These are phyloP conservation scores for Trypanosoma brucei DNA, from an alignment of 208 protist genomes.

Conservation along the genomic window DNA sequence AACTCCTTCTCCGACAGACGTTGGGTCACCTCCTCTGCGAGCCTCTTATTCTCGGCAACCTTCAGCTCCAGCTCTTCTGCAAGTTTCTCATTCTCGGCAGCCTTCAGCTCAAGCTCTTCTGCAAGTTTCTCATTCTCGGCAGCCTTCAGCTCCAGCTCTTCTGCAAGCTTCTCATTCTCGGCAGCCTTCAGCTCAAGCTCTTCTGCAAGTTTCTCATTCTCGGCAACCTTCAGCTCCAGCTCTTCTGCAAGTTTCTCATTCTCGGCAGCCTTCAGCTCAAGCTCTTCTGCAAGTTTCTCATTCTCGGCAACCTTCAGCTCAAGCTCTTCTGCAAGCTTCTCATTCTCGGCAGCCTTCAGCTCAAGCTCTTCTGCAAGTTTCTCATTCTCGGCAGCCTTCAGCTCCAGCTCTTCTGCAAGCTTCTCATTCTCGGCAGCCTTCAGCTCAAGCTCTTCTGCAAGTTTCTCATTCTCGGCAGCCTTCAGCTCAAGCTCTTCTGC, in stretches of 20 bases:
- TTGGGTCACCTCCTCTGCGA: constrained; percentile 24
- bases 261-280: constrained; percentile 26
- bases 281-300: constrained; percentile 27
- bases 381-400: constrained; percentile 18
- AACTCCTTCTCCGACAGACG: constrained; percentile 21
- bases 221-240: constrained; percentile 21
- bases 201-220: constrained; percentile 23
- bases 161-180: constrained; percentile 25
- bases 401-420: constrained; percentile 21
- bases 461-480: constrained; percentile 20
- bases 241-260: constrained; percentile 30
- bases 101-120: constrained; percentile 21
- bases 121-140: constrained; percentile 15
- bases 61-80: constrained; percentile 23
- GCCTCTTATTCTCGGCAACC: constrained; percentile 22
- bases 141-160: background rate
- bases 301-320: constrained; percentile 25
- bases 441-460: constrained; percentile 25
- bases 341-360: constrained; percentile 13
- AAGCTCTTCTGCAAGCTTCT: constrained; percentile 18
- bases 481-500: constrained; percentile 21
- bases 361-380: constrained; percentile 14
- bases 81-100: constrained; percentile 24
- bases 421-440: constrained; percentile 27
- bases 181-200: constrained; percentile 20